These are phyloP conservation scores for Mycena indigotica DNA, from an alignment of 768 basidiomycete genomes.

Conservation along the genomic window DNA sequence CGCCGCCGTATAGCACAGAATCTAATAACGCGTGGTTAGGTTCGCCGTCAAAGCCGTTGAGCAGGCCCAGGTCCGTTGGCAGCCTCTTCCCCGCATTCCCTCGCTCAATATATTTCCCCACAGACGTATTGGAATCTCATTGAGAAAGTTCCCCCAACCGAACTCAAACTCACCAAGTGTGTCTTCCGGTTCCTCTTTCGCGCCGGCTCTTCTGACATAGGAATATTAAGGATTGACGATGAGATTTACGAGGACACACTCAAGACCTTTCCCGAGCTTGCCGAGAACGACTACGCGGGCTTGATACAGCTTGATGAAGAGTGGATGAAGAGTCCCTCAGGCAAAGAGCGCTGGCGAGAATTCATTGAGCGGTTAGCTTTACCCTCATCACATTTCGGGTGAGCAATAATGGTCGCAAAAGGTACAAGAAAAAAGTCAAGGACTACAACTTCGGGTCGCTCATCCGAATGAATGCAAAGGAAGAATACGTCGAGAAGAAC, in stretches of 20 bases:
- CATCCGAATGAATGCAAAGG: slow-evolving; percentile 75
- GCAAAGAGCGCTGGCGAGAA: slow-evolving; percentile 88
- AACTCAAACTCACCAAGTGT: slow-evolving; percentile 83
- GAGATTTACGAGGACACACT: slow-evolving; percentile 83
- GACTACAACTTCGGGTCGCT: slow-evolving; percentile 98
- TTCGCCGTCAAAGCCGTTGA: slow-evolving; percentile 96
- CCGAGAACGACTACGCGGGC: slow-evolving; percentile 47
- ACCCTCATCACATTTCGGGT: not conserved
- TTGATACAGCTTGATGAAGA: slow-evolving; percentile 78
- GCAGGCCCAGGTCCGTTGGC: slow-evolving; percentile 82
- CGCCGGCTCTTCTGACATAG: slow-evolving; percentile 1
- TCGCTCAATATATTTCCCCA: not conserved
- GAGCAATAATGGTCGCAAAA: slow-evolving; percentile 27
- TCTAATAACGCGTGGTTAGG: slow-evolving; percentile 34
- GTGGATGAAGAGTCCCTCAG: slow-evolving; percentile 84
- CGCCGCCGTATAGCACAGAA: slow-evolving; percentile 30
- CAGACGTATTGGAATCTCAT: slow-evolving; percentile 96
- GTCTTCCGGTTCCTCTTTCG: slow-evolving; percentile 21
- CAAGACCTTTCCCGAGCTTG: slow-evolving; percentile 80
- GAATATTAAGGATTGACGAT: slow-evolving; percentile 71
- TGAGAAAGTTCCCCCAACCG: slow-evolving; percentile 73
- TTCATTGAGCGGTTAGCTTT: slow-evolving; percentile 71
- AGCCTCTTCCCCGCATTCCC: not conserved
- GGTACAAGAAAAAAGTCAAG: slow-evolving; percentile 87
- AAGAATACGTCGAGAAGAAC: slow-evolving; percentile 89